Evolutionary conservation across 2,329 filamentous ascomycete genomes (phyloP), one percentile per base, ranked within the genome.

Genomic region (Camptophora hylomeconis): DNA sequence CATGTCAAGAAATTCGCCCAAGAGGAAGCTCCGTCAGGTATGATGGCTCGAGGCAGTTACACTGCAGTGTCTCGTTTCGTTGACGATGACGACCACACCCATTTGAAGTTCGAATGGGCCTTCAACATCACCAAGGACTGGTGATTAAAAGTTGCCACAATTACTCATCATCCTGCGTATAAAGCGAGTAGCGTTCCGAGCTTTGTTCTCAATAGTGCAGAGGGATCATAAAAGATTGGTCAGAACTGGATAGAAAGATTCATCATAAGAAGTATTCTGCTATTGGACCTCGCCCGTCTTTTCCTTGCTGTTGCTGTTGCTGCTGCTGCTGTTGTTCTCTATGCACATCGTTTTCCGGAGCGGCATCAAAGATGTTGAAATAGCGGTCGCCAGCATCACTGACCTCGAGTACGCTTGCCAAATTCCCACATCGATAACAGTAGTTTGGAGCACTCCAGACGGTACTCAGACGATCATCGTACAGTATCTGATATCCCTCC

Each of bases 401-500:
- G 33, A 98, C 89, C 58, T 98, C 89, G 20, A 98, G 67, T 24
- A 98, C 89, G 54, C 84, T 93, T 6, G 89, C 89, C 71, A 95
- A 77, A 53, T 98, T 98, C 25, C 89, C 89, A 57, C 89, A 98
- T 19, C 86, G 69, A 54, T 93, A 93, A 57, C 82, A 92, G 58
- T 92, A 92, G 48, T 92, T 98, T 2, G 89, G 89, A 4, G 89
- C 89, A 52, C 84, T 94, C 89, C 89, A 98, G 5, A 98, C 89
- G 1, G 89, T 98, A 53, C 83, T 93, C 20, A 98, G 61, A 10
- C 79, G 72, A 56, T 95, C 87, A 47, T 95, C 87, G 54, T 93
- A 98, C 10, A 98, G 71, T 25, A 95, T 80, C 58, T 95, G 89
- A 54, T 87, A 98, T 1, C 89, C 89, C 59, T 98, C 89, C 55